Percentiles rank a stretch among this genome's conserved stretches.
Conservation (phyloP, 495 filamentous ascomycete species). For the Aspergillus panamensis region DNA sequence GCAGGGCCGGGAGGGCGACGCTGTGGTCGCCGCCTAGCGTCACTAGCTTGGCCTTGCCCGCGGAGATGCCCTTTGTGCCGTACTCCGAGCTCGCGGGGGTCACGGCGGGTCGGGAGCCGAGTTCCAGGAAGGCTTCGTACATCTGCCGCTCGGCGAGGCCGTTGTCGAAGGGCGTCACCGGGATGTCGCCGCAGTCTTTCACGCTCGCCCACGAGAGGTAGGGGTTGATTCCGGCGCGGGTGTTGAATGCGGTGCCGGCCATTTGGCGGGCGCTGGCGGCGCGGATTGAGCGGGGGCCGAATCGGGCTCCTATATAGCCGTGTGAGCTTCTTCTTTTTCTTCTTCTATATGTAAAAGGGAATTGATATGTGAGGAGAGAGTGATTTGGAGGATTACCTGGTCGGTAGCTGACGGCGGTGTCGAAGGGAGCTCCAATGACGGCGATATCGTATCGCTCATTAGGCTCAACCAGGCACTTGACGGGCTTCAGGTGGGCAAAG, state of each 20-base stretch:
- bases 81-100: conserved; percentile 32
- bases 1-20: conserved; percentile 70
- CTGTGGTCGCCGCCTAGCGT: conserved; percentile 81
- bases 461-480: conserved; percentile 69
- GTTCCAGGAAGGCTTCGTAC: conserved; percentile 68
- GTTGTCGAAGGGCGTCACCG: conserved; percentile 77
- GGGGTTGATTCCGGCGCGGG: conserved; percentile 72
- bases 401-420: conserved; percentile 76
- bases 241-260: conserved; percentile 71
- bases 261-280: conserved; percentile 72
- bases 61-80: conserved; percentile 41
- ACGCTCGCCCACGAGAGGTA: conserved; percentile 70
- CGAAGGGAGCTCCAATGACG: conserved; percentile 79
- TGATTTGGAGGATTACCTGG: conserved; percentile 49
- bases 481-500: conserved; percentile 74
- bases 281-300: conserved; percentile 78
- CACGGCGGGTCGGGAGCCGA: conserved; percentile 50
- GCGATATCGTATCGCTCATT: conserved; percentile 69
- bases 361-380: conserved; percentile 22
- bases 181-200: conserved; percentile 80
- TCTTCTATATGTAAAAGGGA: conserved; percentile 24
- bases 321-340: neutral
- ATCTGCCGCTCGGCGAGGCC: conserved; percentile 71
- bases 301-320: conserved; percentile 57
- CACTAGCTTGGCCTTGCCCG: conserved; percentile 61